Evolutionary conservation across 75 land plant genomes (phyloP).

Genomic region (Pinus taeda): DNA sequence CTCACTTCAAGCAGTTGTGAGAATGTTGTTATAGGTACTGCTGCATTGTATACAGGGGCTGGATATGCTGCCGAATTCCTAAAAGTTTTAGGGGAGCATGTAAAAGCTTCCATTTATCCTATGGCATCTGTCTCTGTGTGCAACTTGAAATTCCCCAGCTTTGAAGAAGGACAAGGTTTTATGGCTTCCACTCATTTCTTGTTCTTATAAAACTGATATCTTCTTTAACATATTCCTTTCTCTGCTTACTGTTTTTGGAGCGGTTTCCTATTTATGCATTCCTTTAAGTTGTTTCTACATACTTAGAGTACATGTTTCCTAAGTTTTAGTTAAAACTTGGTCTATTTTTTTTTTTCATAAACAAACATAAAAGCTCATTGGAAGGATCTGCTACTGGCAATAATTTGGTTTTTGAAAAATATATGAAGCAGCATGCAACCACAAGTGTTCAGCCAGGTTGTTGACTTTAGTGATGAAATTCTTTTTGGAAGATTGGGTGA

Average conservation of each 20-base stretch:
- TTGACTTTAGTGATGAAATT: too few species aligned
- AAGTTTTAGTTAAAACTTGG: background rate
- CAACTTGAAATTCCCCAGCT: background rate
- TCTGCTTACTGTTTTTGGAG: background rate
- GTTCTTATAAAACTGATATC: background rate
- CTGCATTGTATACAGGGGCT: background rate
- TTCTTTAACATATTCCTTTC: background rate
- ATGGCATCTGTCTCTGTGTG: background rate
- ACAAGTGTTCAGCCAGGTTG: background rate
- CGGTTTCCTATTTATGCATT: background rate
- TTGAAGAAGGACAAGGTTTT: constrained; percentile 3
- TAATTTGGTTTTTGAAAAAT: background rate
- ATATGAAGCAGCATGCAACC: background rate
- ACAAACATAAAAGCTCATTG: background rate
- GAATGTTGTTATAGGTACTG: background rate
- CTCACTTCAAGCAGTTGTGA: too few species aligned
- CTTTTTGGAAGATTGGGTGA: too few species aligned
- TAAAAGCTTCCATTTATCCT: background rate
- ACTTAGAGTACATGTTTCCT: background rate
- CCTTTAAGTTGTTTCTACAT: background rate
- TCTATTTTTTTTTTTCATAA: background rate
- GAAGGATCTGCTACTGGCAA: background rate
- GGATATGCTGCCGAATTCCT: constrained; percentile 3
- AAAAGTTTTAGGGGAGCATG: constrained; percentile 2
- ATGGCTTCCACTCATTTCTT: background rate